Evolutionary conservation across 257 asterid species (phyloP).

Genomic region (Solanum bulbocastanum): DNA sequence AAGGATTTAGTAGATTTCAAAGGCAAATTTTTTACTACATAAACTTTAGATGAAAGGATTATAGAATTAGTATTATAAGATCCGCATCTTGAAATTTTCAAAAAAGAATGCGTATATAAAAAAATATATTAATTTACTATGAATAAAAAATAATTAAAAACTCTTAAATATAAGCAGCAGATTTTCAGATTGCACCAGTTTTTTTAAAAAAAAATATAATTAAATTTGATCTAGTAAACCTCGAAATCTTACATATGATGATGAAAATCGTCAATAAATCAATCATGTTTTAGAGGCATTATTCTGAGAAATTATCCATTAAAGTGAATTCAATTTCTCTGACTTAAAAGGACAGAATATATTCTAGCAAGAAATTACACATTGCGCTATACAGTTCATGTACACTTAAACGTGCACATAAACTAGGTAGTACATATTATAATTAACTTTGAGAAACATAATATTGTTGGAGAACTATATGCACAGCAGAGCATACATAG

Average conservation of each 20-base stretch:
- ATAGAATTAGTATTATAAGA: no score
- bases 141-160: no score
- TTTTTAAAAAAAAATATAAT: no score
- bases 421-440: no score
- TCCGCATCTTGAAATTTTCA: no score
- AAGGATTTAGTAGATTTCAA: no score
- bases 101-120: background rate
- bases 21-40: background rate
- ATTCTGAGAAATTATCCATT: background rate
- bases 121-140: background rate
- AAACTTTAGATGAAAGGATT: background rate
- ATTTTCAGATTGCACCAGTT: no score
- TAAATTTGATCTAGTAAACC: background rate
- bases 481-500: fast-evolving
- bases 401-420: no score
- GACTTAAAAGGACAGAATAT: no score
- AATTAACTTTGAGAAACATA: no score
- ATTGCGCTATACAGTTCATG: no score
- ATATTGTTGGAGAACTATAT: no score
- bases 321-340: background rate
- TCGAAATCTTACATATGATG: background rate
- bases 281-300: background rate
- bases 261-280: background rate
- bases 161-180: background rate
- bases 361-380: background rate